These are phyloP conservation scores for Corynascus novoguineensis DNA, from an alignment of 495 filamentous ascomycete species.

Conservation along the genomic window DNA sequence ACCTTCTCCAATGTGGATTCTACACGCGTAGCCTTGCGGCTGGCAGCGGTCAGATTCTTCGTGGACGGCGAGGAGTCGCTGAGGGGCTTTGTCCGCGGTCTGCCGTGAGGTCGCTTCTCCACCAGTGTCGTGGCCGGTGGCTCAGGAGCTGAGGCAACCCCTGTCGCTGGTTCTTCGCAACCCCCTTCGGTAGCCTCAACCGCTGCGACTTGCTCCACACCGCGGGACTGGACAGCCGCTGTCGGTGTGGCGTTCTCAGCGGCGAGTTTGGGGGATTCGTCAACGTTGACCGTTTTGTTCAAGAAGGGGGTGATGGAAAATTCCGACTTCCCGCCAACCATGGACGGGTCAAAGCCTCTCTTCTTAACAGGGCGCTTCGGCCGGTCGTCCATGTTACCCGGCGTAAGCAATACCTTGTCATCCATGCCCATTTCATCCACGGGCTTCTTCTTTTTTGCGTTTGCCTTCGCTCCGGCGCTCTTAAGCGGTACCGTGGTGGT, in stretches of 20 bases:
- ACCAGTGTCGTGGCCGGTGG: constrained; percentile 6
- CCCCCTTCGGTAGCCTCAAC: constrained; percentile 10
- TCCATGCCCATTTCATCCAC: constrained; percentile 31
- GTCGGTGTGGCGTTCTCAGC: constrained; percentile 1
- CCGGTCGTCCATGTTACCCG: constrained; percentile 30
- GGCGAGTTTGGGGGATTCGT: constrained; percentile 7
- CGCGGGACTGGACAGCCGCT: constrained; percentile 12
- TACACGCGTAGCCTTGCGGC: constrained; percentile 18
- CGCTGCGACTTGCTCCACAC: constrained; percentile 13
- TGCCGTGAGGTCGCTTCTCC: constrained; percentile 36
- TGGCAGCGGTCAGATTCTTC: constrained; percentile 35
- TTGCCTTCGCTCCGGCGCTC: constrained; percentile 33
- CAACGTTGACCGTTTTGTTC: constrained; percentile 61
- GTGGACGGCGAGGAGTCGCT: constrained; percentile 36
- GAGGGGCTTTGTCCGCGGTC: constrained; percentile 35
- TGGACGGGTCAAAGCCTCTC: constrained; percentile 46
- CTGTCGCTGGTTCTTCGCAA: constrained; percentile 13
- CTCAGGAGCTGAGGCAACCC: neutral
- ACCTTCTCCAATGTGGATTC: constrained; percentile 44
- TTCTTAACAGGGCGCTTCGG: constrained; percentile 44
- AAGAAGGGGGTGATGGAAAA: constrained; percentile 93
- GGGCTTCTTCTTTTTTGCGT: constrained; percentile 35
- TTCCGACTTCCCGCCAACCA: constrained; percentile 74
- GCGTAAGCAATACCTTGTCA: constrained; percentile 34
- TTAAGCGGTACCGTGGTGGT: constrained; percentile 30